Conservation (phyloP, 768 basidiomycete genomes). For the Lyophyllum shimeji region DNA sequence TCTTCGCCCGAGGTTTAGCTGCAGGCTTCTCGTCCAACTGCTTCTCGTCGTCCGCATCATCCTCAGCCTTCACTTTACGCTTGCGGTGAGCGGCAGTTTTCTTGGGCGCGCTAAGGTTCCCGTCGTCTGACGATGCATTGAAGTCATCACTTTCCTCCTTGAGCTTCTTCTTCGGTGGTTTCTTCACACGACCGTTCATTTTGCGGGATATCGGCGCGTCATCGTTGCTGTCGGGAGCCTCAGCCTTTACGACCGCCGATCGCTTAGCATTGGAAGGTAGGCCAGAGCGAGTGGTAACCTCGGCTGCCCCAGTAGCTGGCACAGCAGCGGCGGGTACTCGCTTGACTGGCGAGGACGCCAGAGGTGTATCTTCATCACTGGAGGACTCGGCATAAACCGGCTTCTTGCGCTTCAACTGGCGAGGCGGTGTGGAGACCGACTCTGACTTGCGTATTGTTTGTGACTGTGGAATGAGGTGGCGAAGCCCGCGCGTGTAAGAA, state of each 20-base stretch:
- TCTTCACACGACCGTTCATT: constrained; percentile 45
- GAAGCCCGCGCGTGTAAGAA: constrained; percentile 20
- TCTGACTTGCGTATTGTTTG: constrained; percentile 53
- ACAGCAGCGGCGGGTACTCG: constrained; percentile 34
- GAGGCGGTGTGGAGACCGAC: constrained; percentile 35
- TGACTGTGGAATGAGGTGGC: constrained; percentile 40
- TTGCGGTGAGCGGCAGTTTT: constrained; percentile 37
- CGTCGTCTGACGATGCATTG: constrained; percentile 33
- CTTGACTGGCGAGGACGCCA: constrained; percentile 73
- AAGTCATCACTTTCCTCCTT: constrained; percentile 45
- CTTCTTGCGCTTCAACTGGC: constrained; percentile 62
- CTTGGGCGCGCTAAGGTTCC: constrained; percentile 34
- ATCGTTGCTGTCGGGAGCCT: constrained; percentile 39
- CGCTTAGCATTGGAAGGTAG: constrained; percentile 37
- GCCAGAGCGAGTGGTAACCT: constrained; percentile 30
- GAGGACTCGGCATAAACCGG: constrained; percentile 53
- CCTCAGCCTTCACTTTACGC: constrained; percentile 50
- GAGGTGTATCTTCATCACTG: constrained; percentile 71
- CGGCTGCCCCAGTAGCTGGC: constrained; percentile 40
- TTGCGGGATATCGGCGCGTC: constrained; percentile 45
- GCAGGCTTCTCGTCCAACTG: constrained; percentile 42
- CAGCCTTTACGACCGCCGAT: constrained; percentile 33
- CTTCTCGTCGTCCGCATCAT: constrained; percentile 47
- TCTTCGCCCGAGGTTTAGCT: constrained; percentile 51
- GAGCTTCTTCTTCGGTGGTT: constrained; percentile 64